phyloP scores from a whole-genome alignment of 306 rosid species.

The Vigna hirtella region DNA sequence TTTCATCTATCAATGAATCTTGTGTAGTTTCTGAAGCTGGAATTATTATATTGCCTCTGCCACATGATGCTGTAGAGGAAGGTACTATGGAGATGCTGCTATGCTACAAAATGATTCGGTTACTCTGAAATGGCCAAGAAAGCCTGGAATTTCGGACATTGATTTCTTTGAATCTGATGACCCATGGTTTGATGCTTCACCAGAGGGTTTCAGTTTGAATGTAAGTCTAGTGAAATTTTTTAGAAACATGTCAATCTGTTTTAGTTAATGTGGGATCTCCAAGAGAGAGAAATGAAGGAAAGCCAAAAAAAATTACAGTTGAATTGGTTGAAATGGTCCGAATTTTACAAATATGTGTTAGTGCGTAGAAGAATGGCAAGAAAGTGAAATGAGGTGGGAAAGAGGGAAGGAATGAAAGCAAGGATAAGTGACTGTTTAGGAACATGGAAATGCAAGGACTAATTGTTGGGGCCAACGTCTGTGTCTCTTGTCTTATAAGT shows the following conservation, averaged over 20 bases:
- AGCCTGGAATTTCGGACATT: slow-evolving; percentile 57
- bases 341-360: too few relatives aligned
- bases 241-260: slow-evolving; percentile 15
- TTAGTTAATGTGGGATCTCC: background rate
- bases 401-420: slow-evolving; percentile 55
- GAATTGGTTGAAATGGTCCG: too few relatives aligned
- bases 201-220: slow-evolving; percentile 81
- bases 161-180: slow-evolving; percentile 76
- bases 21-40: slow-evolving; percentile 83
- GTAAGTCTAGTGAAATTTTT: slow-evolving; percentile 51
- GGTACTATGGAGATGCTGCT: slow-evolving; percentile 47
- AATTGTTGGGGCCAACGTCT: slow-evolving; percentile 22
- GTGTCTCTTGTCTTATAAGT: background rate
- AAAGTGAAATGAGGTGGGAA: slow-evolving; percentile 38
- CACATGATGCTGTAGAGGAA: slow-evolving; percentile 54
- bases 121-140: slow-evolving; percentile 70
- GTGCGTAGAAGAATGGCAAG: slow-evolving; percentile 43
- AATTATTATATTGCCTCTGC: slow-evolving; percentile 67
- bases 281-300: too few relatives aligned
- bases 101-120: slow-evolving; percentile 56
- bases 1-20: slow-evolving; percentile 19
- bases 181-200: slow-evolving; percentile 85
- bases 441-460: slow-evolving; percentile 50
- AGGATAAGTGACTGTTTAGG: slow-evolving; percentile 50
- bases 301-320: too few relatives aligned